phyloP scores from a whole-genome alignment of 2,329 filamentous ascomycete species.

The Cladosporium sphaerospermum region DNA sequence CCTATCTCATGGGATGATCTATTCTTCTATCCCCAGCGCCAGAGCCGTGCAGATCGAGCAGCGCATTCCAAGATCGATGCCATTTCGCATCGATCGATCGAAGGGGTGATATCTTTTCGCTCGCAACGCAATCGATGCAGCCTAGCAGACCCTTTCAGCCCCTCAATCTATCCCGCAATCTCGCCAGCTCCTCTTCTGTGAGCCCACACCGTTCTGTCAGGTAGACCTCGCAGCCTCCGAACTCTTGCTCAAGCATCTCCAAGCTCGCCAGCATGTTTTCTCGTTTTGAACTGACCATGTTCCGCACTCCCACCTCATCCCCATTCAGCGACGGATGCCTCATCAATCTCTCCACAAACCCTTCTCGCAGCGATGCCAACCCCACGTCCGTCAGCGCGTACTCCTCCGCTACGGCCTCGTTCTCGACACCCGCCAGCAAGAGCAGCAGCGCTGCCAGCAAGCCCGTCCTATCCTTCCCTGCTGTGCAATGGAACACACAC shows the following conservation, averaged over 20 bases:
- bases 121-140: no score
- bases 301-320: conserved; percentile 38
- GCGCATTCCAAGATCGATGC: no score
- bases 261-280: conserved; percentile 49
- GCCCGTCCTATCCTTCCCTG: conserved; percentile 72
- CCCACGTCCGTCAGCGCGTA: conserved; percentile 63
- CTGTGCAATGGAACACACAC: conserved; percentile 65
- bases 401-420: conserved; percentile 57
- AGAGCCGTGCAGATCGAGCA: no score
- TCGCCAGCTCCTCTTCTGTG: conserved; percentile 48
- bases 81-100: no score
- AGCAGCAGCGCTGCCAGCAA: conserved; percentile 62
- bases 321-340: conserved; percentile 46
- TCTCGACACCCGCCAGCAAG: conserved; percentile 55
- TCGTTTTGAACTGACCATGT: conserved; percentile 39
- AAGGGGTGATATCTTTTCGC: no score
- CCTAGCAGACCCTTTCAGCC: not conserved
- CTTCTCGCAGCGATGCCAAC: conserved; percentile 39
- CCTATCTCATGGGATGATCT: no score
- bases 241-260: conserved; percentile 51
- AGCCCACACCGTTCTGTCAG: conserved; percentile 54
- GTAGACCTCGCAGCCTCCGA: conserved; percentile 60
- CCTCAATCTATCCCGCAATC: conserved; percentile 45
- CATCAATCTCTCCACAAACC: conserved; percentile 48
- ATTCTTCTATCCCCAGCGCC: no score